phyloP scores from a whole-genome alignment of 495 filamentous ascomycete species.

The Achaetomiella virescens region DNA sequence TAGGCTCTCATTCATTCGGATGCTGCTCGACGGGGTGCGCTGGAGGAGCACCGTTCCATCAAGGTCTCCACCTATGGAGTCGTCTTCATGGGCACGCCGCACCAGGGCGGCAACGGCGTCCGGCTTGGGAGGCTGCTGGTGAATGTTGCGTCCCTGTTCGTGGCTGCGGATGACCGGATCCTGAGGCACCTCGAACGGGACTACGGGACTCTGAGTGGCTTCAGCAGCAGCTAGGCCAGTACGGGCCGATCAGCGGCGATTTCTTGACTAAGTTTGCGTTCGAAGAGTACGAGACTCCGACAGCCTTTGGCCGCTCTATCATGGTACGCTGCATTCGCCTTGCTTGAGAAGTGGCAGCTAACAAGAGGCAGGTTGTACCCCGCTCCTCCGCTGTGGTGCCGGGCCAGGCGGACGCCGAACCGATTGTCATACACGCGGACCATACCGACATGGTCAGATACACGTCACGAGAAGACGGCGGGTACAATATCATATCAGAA shows the following conservation, averaged over 20 bases:
- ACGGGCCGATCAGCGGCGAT: neutral
- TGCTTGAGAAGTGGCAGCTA: neutral
- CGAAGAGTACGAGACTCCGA: slow-evolving; percentile 1
- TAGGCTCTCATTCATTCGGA: slow-evolving; percentile 15
- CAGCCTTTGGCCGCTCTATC: neutral
- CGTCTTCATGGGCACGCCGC: slow-evolving; percentile 6
- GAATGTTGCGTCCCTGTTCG: neutral
- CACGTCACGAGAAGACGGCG: neutral
- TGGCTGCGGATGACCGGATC: neutral
- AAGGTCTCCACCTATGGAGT: slow-evolving; percentile 3
- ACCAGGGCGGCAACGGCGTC: slow-evolving; percentile 3
- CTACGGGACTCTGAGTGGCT: slow-evolving; percentile 4
- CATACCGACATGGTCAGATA: neutral
- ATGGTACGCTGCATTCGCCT: neutral
- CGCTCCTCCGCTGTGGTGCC: neutral
- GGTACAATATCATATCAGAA: neutral
- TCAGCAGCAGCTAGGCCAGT: neutral
- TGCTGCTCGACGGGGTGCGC: neutral
- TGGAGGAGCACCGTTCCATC: slow-evolving; percentile 5
- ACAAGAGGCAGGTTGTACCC: neutral
- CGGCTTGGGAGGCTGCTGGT: neutral
- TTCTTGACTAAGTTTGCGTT: slow-evolving; percentile 3
- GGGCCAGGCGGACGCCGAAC: neutral
- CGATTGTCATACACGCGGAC: neutral
- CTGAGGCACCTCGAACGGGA: slow-evolving; percentile 1